Base-by-base conservation (phyloP, 2,329 filamentous ascomycete species). In the Trichoderma harzianum region DNA sequence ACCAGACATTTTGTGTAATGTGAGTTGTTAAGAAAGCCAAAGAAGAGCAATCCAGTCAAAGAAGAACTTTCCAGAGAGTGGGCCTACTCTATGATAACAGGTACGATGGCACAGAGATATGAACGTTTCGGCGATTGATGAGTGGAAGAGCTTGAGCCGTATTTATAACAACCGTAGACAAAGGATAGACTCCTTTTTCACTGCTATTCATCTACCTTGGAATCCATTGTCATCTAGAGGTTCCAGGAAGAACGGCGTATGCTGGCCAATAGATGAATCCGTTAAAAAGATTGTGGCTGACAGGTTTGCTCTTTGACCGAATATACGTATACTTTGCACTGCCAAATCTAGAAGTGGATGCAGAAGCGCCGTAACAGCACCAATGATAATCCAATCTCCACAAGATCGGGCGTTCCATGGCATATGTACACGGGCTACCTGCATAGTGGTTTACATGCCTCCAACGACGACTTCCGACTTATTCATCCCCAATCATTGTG, bases 71-170 rank as follows among this genome's bases (percentile, higher is more conserved):
- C 14, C 12, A 30, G 2, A 30, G 3, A 30, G 24, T 16, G 16
- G 3, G 21, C 3, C 0, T 12, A 14, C 47, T 24, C 5, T 24
- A 7, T 53, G 11, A 1, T 53, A 7, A 24, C 2, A 53, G 47
- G 11, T 24, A 21, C 47, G 21, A 14, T 53, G 21, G 0, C 11
- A 24, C 5, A 14, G 10, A 21, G 1, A 14, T 24, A 24, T 53
- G 0, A 5, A 14, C 11, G 2, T 24, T n/a, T 47, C 4, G 0
- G 11, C 3, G n/a, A 12, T 12, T 24, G 5, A 14, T 24, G 47
- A 24, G 3, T 7, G 47, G n/a, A 21, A 51, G n/a, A 21, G 1
- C 2, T 21, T n/a, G n/a, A 21, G 47, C 47, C 0, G 21, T 24
- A 24, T 53, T 24, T 53, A 53, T 53, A 51, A 12, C 0, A 53